Conservation (phyloP, 1,284 basidiomycete genomes). For the Austroboletus novae-zelandiae region DNA sequence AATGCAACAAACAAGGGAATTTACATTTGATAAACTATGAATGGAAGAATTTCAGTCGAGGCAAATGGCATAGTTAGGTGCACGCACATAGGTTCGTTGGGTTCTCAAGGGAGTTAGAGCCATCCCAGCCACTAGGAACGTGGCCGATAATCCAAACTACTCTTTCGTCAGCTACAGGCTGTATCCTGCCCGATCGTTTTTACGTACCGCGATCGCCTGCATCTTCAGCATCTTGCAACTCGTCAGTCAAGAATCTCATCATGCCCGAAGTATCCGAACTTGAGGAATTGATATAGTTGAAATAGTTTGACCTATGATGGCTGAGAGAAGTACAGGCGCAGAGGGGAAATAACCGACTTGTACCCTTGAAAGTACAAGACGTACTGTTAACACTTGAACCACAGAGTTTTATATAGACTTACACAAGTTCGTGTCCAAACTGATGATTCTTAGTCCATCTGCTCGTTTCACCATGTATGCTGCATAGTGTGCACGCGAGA, state of each 20-base stretch:
- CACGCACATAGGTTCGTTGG: conserved; percentile 68
- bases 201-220: conserved; percentile 58
- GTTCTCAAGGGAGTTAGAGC: conserved; percentile 56
- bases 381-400: not conserved
- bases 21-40: conserved; percentile 71
- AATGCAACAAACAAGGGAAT: conserved; percentile 9
- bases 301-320: conserved; percentile 55
- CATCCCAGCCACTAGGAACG: conserved; percentile 77
- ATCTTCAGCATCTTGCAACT: conserved; percentile 77
- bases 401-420: conserved; percentile 23
- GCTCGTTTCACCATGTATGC: conserved; percentile 69
- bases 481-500: conserved; percentile 65
- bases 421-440: conserved; percentile 78
- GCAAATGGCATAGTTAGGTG: not conserved
- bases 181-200: not conserved
- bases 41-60: conserved; percentile 2
- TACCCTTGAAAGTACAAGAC: conserved; percentile 14
- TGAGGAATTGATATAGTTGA: conserved; percentile 76
- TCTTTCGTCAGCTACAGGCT: conserved; percentile 10
- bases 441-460: conserved; percentile 72
- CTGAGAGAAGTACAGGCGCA: conserved; percentile 3
- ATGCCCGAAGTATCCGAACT: conserved; percentile 71
- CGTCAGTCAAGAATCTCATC: conserved; percentile 76
- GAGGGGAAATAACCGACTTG: conserved; percentile 12
- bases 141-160: conserved; percentile 81